These are phyloP conservation scores for Tubosaeta brunneosetosa DNA, from an alignment of 768 basidiomycete species.

Conservation along the genomic window DNA sequence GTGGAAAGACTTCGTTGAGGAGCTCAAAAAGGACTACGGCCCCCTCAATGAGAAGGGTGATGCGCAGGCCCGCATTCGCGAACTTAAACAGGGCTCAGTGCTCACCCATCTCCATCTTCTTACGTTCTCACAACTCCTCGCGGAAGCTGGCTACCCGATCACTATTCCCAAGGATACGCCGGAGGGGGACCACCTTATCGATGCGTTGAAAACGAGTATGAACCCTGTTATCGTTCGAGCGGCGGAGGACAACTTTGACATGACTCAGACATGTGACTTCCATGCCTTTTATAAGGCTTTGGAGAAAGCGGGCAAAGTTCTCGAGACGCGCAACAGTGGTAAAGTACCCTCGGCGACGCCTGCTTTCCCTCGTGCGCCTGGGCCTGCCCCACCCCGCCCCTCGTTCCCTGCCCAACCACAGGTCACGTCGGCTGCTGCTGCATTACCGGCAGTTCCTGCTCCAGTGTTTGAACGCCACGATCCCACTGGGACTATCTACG, in stretches of 20 bases:
- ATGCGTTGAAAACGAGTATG: not conserved
- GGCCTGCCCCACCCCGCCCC: not conserved
- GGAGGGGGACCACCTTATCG: not conserved
- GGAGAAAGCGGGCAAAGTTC: not conserved
- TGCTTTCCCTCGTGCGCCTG: not conserved
- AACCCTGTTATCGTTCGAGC: not conserved
- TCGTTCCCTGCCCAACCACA: too few relatives aligned
- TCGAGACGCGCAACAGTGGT: not conserved
- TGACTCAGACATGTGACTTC: not conserved
- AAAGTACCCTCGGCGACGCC: not conserved
- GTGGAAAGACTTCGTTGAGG: not conserved
- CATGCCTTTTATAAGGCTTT: not conserved
- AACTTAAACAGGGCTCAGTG: not conserved
- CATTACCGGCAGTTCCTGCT: not conserved
- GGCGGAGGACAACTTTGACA: not conserved
- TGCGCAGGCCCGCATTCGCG: too few relatives aligned
- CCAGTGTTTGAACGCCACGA: too few relatives aligned
- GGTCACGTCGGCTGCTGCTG: not conserved
- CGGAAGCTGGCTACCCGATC: not conserved
- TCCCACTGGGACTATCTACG: too few relatives aligned
- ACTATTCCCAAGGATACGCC: not conserved
- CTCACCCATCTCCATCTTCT: not conserved
- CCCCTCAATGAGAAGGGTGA: not conserved
- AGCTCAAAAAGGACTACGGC: not conserved
- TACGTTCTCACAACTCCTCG: not conserved